Conservation (phyloP, 1,284 basidiomycete species). For the Tilletia indica region DNA sequence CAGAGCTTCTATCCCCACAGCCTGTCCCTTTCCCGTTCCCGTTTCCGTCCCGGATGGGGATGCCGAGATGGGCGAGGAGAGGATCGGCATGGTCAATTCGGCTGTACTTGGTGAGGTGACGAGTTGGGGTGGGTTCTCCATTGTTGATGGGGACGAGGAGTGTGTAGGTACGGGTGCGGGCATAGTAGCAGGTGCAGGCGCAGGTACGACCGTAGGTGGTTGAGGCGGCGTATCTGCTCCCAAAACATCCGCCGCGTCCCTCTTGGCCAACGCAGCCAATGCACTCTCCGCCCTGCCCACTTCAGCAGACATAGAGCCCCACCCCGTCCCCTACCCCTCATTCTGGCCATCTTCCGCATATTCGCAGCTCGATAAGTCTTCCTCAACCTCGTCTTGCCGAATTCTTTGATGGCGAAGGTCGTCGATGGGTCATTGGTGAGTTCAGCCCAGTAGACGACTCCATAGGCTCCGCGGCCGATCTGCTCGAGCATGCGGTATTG, state of each 20-base stretch:
- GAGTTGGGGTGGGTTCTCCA: neutral
- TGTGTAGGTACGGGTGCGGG: no score
- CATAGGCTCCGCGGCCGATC: constrained; percentile 52
- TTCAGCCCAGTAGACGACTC: constrained; percentile 43
- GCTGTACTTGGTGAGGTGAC: neutral
- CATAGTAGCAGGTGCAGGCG: no score
- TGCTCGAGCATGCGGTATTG: constrained; percentile 49
- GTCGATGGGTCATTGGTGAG: constrained; percentile 31
- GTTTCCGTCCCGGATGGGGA: no score
- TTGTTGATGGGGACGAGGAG: neutral
- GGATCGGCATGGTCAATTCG: neutral
- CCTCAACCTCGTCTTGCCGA: constrained; percentile 50
- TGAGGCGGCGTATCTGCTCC: no score
- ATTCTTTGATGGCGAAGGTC: constrained; percentile 47
- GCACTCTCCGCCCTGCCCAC: neutral
- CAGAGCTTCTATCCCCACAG: neutral
- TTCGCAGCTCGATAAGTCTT: constrained; percentile 35
- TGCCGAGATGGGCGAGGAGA: neutral
- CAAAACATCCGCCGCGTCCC: neutral
- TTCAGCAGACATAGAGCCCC: neutral
- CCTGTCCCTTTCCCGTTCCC: neutral
- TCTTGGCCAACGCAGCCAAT: neutral
- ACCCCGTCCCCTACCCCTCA: neutral
- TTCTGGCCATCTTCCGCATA: constrained; percentile 18
- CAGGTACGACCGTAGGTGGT: no score